These are phyloP conservation scores for Penicillium glabrum DNA, from an alignment of 2,329 filamentous ascomycete species.

Conservation along the genomic window DNA sequence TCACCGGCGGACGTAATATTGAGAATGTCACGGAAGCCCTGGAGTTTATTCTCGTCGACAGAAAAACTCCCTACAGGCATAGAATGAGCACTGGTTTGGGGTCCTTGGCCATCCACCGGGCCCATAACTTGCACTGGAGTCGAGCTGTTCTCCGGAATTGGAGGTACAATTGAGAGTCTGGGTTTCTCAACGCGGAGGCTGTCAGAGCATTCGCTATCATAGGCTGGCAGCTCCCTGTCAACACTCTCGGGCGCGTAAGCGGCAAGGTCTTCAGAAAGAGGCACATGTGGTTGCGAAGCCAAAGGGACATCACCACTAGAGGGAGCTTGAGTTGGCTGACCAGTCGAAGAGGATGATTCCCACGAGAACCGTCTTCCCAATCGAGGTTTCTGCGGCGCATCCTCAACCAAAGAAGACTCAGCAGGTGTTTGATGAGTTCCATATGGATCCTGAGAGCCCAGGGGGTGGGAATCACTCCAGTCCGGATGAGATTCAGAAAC, in stretches of 20 bases:
- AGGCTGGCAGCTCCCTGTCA: conserved; percentile 2
- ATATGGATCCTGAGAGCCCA: conserved; percentile 17
- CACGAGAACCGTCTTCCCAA: conserved; percentile 46
- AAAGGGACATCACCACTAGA: conserved; percentile 7
- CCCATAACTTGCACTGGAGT: conserved; percentile 17
- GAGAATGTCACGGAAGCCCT: conserved; percentile 75
- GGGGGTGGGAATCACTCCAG: conserved; percentile 9
- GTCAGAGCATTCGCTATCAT: conserved; percentile 11
- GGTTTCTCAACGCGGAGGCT: conserved; percentile 25
- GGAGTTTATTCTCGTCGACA: conserved; percentile 43
- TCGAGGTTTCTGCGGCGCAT: conserved; percentile 22
- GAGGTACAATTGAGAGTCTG: conserved; percentile 33
- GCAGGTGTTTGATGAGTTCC: conserved; percentile 4
- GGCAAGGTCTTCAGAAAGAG: conserved; percentile 11
- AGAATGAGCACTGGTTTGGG: conserved; percentile 9
- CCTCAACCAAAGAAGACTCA: conserved; percentile 6
- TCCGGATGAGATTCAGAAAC: conserved; percentile 17
- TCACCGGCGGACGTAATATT: conserved; percentile 64
- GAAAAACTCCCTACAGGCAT: conserved; percentile 15
- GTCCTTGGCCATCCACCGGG: conserved; percentile 4
- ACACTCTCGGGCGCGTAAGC: conserved; percentile 1
- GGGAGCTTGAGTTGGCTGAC: conserved; percentile 14
- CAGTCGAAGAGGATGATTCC: conserved; percentile 34
- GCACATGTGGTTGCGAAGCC: conserved; percentile 22
- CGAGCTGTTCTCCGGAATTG: conserved; percentile 15